Evolutionary conservation across 345 rosid genomes (phyloP).

Genomic region (Eutrema yunnanense): DNA sequence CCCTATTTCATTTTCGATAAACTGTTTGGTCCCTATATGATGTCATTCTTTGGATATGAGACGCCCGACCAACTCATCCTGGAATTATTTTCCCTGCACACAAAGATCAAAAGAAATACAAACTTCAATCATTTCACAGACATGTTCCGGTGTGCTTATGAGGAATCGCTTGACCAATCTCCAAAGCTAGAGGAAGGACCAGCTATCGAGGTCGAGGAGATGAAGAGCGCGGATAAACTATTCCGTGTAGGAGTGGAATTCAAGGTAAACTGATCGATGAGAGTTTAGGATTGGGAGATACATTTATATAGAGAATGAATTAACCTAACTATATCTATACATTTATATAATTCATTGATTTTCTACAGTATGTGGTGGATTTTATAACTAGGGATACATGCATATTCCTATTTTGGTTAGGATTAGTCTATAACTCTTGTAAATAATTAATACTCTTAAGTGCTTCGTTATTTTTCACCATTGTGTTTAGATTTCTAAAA

Average conservation of each 20-base stretch:
- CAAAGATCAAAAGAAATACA: neutral
- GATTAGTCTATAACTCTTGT: no score
- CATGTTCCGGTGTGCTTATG: neutral
- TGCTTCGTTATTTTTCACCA: no score
- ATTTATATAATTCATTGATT: no score
- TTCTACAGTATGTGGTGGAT: no score
- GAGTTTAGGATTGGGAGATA: no score
- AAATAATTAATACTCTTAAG: no score
- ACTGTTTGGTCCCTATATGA: neutral
- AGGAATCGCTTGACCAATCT: neutral
- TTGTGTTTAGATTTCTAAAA: no score
- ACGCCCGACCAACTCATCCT: neutral
- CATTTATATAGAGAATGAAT: no score
- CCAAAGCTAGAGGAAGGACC: neutral
- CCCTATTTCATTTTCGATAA: neutral
- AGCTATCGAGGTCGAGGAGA: neutral
- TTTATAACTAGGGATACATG: no score
- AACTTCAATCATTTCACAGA: conserved; percentile 3
- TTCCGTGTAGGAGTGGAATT: neutral
- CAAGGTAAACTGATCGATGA: neutral
- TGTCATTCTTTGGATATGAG: neutral
- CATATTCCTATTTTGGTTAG: no score
- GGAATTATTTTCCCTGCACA: neutral
- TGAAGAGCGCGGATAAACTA: neutral
- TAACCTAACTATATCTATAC: no score